A percentile compares a stretch with the other conserved stretches of the same genome.
These are phyloP conservation scores for Phoenix roebelenii DNA, from an alignment of 176 grass and related monocot species.

Conservation along the genomic window DNA sequence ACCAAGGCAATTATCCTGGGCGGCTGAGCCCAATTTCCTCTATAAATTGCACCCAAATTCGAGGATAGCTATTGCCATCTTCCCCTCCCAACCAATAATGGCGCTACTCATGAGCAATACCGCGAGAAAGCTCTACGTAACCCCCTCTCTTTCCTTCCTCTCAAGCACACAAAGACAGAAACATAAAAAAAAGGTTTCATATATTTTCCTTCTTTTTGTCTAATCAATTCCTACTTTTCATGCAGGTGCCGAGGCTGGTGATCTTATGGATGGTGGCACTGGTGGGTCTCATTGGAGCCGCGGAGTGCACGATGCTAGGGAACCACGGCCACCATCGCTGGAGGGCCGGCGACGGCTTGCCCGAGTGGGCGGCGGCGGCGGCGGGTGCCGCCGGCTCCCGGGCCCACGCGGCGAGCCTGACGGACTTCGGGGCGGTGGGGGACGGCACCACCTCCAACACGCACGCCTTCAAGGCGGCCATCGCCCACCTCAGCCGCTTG, in stretches of 20 bases:
- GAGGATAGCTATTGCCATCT: no score
- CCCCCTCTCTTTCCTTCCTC: no score
- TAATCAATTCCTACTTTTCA: neutral
- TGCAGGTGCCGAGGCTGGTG: neutral
- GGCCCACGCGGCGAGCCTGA: constrained; percentile 47
- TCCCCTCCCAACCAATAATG: no score
- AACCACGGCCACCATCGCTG: neutral
- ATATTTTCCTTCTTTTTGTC: neutral
- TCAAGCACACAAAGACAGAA: no score
- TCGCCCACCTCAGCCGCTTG: constrained; percentile 32
- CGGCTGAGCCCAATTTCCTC: no score
- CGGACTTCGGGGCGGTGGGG: constrained; percentile 67
- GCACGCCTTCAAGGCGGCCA: constrained; percentile 52
- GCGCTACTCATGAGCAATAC: no score
- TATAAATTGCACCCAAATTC: no score
- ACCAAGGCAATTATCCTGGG: no score
- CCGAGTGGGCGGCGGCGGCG: neutral
- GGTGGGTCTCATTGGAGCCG: neutral
- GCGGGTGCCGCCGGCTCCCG: constrained; percentile 16
- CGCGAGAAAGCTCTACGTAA: no score
- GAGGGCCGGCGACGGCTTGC: neutral
- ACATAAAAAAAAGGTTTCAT: no score
- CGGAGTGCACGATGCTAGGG: neutral
- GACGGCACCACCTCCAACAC: constrained; percentile 75
- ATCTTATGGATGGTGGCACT: neutral